Evolutionary conservation across 1,284 basidiomycete genomes (phyloP).

Genomic region (Neonothopanus nambi): DNA sequence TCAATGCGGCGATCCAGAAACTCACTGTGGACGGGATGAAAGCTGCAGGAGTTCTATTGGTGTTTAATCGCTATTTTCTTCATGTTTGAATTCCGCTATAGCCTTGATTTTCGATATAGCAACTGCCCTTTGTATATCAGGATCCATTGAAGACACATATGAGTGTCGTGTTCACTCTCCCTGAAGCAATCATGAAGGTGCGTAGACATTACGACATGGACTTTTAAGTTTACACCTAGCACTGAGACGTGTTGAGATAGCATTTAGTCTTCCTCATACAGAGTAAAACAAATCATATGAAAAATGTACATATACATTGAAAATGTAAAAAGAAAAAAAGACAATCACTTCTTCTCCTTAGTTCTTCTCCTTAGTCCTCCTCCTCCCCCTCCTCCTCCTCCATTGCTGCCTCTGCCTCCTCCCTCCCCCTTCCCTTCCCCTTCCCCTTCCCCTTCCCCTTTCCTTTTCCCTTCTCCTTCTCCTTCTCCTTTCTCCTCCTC

Average conservation of each 20-base stretch:
- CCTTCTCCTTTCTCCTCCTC: too few species aligned
- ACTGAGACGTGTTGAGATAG: slow-evolving; percentile 8
- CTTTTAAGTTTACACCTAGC: background rate
- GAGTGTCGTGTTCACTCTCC: slow-evolving; percentile 11
- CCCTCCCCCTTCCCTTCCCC: too few species aligned
- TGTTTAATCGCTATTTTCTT: background rate
- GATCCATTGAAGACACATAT: slow-evolving; percentile 8
- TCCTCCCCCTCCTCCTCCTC: too few species aligned
- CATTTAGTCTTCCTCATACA: slow-evolving; percentile 4
- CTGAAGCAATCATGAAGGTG: slow-evolving; percentile 14
- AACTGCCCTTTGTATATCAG: background rate
- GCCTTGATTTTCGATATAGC: background rate
- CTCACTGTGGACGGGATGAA: background rate
- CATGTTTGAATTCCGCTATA: background rate
- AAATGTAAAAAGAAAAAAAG: too few species aligned
- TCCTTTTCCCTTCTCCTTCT: too few species aligned
- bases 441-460: too few species aligned
- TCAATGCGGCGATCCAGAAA: background rate
- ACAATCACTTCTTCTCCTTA: too few species aligned
- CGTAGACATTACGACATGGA: background rate
- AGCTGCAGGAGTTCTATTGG: slow-evolving; percentile 11
- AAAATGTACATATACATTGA: too few species aligned
- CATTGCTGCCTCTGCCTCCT: too few species aligned
- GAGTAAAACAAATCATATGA: too few species aligned
- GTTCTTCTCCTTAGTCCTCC: too few species aligned